These are phyloP conservation scores for Thalassiosira ordinaria DNA, from an alignment of 352 stramenopile genomes.

Conservation along the genomic window DNA sequence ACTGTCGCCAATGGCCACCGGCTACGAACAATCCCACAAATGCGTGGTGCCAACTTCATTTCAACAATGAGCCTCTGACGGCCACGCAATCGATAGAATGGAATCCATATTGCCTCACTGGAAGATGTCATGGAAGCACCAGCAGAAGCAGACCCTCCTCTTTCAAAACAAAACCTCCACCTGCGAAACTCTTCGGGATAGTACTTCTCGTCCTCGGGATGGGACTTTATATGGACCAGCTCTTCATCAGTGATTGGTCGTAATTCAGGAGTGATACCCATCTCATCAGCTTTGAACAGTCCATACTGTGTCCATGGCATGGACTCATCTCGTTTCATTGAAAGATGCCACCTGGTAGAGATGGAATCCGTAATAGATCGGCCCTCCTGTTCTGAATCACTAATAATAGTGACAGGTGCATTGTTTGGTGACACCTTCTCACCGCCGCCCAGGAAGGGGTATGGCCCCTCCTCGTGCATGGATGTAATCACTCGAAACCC, in stretches of 20 bases:
- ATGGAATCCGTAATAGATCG: constrained; percentile 37
- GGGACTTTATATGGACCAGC: constrained; percentile 36
- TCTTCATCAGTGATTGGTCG: constrained; percentile 48
- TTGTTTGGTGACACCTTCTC: background rate
- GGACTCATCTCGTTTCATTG: constrained; percentile 15
- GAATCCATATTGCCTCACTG: constrained; percentile 66
- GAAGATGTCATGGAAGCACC: too few species aligned
- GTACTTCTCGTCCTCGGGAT: constrained; percentile 71
- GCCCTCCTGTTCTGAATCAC: constrained; percentile 41
- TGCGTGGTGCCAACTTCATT: constrained; percentile 70
- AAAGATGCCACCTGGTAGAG: constrained; percentile 10
- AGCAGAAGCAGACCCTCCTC: too few species aligned
- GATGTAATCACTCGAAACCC: constrained; percentile 58
- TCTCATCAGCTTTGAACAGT: background rate
- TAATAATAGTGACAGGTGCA: constrained; percentile 6
- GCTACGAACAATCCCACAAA: constrained; percentile 68
- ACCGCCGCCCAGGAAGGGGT: background rate
- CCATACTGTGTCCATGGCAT: constrained; percentile 8
- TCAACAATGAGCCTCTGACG: constrained; percentile 66
- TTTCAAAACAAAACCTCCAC: constrained; percentile 74
- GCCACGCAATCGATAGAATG: constrained; percentile 64
- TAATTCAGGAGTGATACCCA: background rate
- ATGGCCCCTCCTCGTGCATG: constrained; percentile 22
- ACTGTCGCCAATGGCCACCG: constrained; percentile 69
- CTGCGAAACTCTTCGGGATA: constrained; percentile 67